Percentiles rank a stretch among this genome's conserved stretches.
These are phyloP conservation scores for Aspergillus quadricinctus DNA, from an alignment of 2,329 filamentous ascomycete species.

Conservation along the genomic window DNA sequence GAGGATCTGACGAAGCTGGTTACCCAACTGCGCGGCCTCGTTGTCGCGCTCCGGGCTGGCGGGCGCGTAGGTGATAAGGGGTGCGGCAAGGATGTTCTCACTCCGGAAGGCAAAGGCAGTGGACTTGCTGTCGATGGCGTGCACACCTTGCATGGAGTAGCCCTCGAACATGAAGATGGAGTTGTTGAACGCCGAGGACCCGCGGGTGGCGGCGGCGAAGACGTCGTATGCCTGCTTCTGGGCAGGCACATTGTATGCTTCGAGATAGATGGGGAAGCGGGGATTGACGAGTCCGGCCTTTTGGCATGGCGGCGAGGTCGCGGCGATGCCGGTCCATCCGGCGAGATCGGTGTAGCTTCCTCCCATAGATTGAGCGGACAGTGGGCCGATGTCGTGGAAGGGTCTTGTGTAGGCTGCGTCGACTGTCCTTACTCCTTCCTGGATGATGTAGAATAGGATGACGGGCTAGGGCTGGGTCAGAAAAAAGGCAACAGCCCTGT, in stretches of 20 bases:
- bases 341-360: slow-evolving; percentile 47
- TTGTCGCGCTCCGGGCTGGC: slow-evolving; percentile 18
- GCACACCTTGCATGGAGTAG: slow-evolving; percentile 47
- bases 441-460: slow-evolving; percentile 29
- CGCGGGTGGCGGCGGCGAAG: slow-evolving; percentile 31
- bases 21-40: slow-evolving; percentile 24
- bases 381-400: slow-evolving; percentile 41
- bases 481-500: neutral
- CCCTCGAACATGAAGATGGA: slow-evolving; percentile 55
- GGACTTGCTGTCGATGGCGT: slow-evolving; percentile 29
- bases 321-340: slow-evolving; percentile 40
- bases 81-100: slow-evolving; percentile 40
- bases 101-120: slow-evolving; percentile 47
- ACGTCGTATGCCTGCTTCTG: slow-evolving; percentile 36
- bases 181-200: slow-evolving; percentile 30
- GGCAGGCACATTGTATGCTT: slow-evolving; percentile 36
- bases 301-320: slow-evolving; percentile 38
- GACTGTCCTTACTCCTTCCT: slow-evolving; percentile 36
- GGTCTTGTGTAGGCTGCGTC: slow-evolving; percentile 40
- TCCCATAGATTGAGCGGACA: slow-evolving; percentile 26
- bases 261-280: slow-evolving; percentile 44
- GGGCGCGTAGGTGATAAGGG: slow-evolving; percentile 29
- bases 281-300: slow-evolving; percentile 40
- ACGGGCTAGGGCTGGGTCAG: slow-evolving; percentile 19
- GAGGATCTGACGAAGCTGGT: slow-evolving; percentile 26